Percentiles rank a stretch among this genome's conserved stretches.
Conservation (phyloP, 345 rosid species). For the Ceriops decandra region DNA sequence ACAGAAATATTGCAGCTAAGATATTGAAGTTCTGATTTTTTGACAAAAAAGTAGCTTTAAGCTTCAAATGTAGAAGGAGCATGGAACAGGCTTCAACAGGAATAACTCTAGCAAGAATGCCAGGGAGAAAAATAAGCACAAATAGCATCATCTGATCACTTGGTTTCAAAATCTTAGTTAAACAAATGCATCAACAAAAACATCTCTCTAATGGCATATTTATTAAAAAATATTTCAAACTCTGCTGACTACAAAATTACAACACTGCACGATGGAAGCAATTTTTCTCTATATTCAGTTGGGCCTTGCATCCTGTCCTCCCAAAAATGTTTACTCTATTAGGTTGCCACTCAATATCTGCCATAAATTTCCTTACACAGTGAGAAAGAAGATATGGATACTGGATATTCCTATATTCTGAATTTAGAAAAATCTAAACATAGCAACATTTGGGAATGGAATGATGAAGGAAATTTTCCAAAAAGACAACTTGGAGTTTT, state of each 20-base stretch:
- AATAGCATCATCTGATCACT: not conserved
- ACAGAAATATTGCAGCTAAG: too few relatives aligned
- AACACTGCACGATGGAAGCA: not conserved
- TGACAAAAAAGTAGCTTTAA: too few relatives aligned
- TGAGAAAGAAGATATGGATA: not conserved
- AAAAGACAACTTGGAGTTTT: not conserved
- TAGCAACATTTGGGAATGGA: not conserved
- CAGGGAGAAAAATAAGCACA: not conserved
- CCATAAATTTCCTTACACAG: not conserved
- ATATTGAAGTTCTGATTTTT: too few relatives aligned
- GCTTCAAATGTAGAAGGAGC: too few relatives aligned
- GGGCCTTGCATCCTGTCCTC: not conserved
- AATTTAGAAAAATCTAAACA: not conserved
- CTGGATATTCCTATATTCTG: not conserved
- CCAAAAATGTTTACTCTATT: not conserved
- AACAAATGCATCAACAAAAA: not conserved
- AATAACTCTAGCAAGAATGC: not conserved
- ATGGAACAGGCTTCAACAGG: not conserved
- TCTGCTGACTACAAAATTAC: not conserved
- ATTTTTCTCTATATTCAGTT: not conserved
- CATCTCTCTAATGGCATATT: not conserved
- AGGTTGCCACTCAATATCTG: not conserved
- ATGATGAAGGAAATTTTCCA: not conserved
- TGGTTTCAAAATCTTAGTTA: not conserved
- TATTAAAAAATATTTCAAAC: not conserved